Evolutionary conservation across 2,329 filamentous ascomycete genomes (phyloP).

Genomic region (Trichoderma sp.): DNA sequence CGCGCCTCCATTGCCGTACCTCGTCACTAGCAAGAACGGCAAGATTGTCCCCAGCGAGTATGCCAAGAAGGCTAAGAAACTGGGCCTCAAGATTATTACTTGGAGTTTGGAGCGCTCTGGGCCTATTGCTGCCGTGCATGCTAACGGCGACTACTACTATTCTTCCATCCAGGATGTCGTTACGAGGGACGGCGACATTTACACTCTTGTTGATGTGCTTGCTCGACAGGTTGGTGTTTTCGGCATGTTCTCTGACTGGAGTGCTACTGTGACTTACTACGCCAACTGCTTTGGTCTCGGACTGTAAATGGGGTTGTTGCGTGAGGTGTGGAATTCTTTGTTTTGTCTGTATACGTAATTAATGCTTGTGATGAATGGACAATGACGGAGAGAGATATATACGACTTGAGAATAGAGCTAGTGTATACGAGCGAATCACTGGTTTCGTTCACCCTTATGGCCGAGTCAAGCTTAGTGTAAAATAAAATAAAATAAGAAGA

Average conservation of each 20-base stretch:
- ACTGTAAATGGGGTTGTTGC: neutral
- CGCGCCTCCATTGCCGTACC: constrained; percentile 63
- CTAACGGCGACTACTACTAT: constrained; percentile 57
- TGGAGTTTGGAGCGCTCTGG: constrained; percentile 70
- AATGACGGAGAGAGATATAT: neutral
- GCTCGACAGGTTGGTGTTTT: constrained; percentile 60
- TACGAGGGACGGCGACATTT: constrained; percentile 66
- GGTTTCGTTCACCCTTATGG: neutral
- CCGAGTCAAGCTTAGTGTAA: neutral
- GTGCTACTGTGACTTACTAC: constrained; percentile 68
- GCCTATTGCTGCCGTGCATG: constrained; percentile 52
- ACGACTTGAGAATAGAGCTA: neutral
- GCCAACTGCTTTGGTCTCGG: constrained; percentile 64
- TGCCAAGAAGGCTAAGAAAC: constrained; percentile 59
- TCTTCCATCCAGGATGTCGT: constrained; percentile 55
- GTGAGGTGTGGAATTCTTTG: neutral
- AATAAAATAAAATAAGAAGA: neutral
- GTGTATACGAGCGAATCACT: neutral
- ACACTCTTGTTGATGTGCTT: constrained; percentile 65
- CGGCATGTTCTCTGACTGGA: constrained; percentile 70
- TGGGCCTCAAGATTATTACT: constrained; percentile 64
- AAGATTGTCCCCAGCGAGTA: constrained; percentile 65
- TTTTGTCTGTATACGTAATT: neutral
- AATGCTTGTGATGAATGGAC: neutral
- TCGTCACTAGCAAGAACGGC: constrained; percentile 54